phyloP scores from a whole-genome alignment of 441 rosid genomes.

The Pelargonium fulgidum region DNA sequence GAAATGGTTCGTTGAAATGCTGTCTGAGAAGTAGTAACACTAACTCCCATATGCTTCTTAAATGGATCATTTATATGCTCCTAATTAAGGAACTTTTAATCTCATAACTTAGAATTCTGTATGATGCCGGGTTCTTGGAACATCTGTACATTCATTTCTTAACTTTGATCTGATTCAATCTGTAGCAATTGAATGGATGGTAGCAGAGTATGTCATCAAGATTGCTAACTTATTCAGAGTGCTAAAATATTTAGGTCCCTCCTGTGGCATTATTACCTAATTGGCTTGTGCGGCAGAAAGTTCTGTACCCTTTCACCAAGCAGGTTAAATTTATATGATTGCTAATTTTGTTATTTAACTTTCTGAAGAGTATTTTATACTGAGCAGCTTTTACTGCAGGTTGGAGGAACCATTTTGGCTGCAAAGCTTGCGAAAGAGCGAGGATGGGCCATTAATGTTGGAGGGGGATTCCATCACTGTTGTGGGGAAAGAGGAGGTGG shows the following conservation, averaged over 20 bases:
- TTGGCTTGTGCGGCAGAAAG: constrained; percentile 63
- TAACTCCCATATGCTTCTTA: background rate
- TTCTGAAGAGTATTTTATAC: constrained; percentile 9
- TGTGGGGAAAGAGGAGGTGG: constrained; percentile 75
- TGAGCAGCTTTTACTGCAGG: constrained; percentile 37
- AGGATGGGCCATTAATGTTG: constrained; percentile 93
- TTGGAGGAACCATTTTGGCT: constrained; percentile 86
- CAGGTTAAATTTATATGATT: constrained; percentile 43
- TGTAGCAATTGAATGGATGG: background rate
- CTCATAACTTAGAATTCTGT: background rate
- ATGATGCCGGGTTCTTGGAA: constrained; percentile 7
- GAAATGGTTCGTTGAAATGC: background rate
- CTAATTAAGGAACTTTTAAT: background rate
- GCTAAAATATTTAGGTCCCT: constrained; percentile 50
- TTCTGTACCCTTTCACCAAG: constrained; percentile 72
- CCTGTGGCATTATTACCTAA: constrained; percentile 76
- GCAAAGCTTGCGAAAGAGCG: constrained; percentile 79
- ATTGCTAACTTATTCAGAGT: constrained; percentile 21
- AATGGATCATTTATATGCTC: background rate
- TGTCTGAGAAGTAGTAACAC: background rate
- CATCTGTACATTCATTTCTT: background rate
- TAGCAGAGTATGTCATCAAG: constrained; percentile 3
- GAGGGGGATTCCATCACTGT: constrained; percentile 98
- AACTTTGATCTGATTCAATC: constrained; percentile 9
- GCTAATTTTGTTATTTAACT: constrained; percentile 8